Percentiles rank a stretch among this genome's conserved stretches.
Conservation (phyloP, 441 rosid species). For the Croton laevigatus region DNA sequence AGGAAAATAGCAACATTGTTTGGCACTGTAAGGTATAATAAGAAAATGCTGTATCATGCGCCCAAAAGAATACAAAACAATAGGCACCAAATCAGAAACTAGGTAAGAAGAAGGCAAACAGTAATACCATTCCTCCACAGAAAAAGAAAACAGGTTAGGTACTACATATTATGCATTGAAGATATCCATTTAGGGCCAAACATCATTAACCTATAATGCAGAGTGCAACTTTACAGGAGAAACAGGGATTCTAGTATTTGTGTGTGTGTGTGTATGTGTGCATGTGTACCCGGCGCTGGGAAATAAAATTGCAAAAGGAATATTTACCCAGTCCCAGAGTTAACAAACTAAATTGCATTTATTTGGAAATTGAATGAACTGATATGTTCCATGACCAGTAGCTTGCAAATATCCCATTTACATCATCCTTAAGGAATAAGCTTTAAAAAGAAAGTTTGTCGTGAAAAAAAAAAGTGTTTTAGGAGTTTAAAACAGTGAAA, state of each 20-base stretch:
- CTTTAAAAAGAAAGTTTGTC: background rate
- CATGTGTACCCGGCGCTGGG: no score
- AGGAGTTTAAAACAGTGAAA: background rate
- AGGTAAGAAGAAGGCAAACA: background rate
- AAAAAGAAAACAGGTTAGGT: background rate
- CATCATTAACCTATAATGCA: background rate
- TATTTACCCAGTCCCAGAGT: background rate
- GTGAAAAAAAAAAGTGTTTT: no score
- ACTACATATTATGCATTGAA: background rate
- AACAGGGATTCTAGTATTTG: no score
- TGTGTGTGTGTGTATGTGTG: no score
- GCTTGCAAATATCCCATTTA: background rate
- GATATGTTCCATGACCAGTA: background rate
- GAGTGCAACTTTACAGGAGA: no score
- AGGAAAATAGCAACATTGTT: background rate
- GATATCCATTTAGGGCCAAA: background rate
- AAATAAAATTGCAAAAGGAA: background rate
- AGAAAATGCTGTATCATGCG: background rate
- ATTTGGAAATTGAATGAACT: background rate
- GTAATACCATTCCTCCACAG: background rate
- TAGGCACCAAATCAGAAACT: background rate
- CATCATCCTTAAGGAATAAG: background rate
- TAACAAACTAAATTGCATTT: background rate
- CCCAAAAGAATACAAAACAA: background rate
- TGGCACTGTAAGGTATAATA: background rate